Evolutionary conservation across 441 rosid species (phyloP).

Genomic region (Euphorbia celastroides): DNA sequence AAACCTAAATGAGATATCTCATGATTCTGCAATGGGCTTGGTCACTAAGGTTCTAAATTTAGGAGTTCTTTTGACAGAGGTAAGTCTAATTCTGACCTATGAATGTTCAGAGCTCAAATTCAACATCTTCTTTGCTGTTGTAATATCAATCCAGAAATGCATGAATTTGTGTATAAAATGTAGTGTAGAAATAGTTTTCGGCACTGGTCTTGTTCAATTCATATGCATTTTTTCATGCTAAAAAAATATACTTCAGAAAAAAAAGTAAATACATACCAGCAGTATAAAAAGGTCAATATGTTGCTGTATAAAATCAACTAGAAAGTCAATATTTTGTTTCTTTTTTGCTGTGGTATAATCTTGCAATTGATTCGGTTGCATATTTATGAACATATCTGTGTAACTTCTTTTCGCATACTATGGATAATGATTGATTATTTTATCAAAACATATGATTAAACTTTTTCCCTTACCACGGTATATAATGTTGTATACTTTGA

Average conservation of each 20-base stretch:
- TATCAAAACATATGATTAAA: neutral
- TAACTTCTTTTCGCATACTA: neutral
- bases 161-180: neutral
- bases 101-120: neutral
- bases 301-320: neutral
- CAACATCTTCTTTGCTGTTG: conserved; percentile 1
- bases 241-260: neutral
- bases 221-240: neutral
- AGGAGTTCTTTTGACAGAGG: conserved; percentile 89
- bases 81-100: conserved; percentile 18
- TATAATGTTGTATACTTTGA: too few relatives aligned
- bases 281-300: neutral
- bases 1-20: conserved; percentile 86
- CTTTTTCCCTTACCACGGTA: too few relatives aligned
- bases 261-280: neutral
- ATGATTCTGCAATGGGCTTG: conserved; percentile 84
- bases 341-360: too few relatives aligned
- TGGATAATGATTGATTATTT: neutral
- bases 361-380: too few relatives aligned
- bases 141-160: neutral
- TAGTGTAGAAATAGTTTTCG: neutral
- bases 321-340: too few relatives aligned
- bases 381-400: neutral
- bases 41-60: conserved; percentile 51
- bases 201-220: neutral